Evolutionary conservation across 202 grass and related monocot species (phyloP).

Genomic region (Setaria italica): DNA sequence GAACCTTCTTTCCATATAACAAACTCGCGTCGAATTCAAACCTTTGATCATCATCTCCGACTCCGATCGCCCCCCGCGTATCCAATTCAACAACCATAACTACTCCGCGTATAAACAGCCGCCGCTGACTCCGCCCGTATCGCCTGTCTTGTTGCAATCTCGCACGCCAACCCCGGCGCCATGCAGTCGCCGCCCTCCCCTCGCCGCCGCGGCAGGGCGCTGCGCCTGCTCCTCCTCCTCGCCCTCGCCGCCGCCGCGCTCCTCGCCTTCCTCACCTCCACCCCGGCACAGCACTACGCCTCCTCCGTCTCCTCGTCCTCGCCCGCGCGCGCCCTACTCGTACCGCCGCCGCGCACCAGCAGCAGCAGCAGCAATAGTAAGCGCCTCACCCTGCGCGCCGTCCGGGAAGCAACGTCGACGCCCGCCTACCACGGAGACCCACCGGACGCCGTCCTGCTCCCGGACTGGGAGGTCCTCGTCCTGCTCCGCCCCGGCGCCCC

Average conservation of each 20-base stretch:
- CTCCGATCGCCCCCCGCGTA: no score
- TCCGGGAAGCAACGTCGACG: not conserved
- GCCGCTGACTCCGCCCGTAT: no score
- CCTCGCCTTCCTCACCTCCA: conserved; percentile 10
- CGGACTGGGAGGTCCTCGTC: conserved; percentile 73
- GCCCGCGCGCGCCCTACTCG: conserved; percentile 21
- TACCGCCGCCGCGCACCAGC: not conserved
- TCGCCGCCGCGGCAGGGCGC: conserved; percentile 29
- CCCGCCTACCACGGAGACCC: no score
- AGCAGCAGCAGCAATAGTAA: no score
- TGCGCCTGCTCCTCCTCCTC: conserved; percentile 19
- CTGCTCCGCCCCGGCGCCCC: conserved; percentile 40
- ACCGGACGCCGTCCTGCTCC: conserved; percentile 56
- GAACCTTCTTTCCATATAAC: no score
- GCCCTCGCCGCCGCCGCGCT: conserved; percentile 13
- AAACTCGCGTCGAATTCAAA: no score
- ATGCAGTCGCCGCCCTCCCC: conserved; percentile 36
- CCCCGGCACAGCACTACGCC: not conserved
- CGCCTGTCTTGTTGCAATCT: no score
- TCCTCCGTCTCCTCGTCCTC: not conserved
- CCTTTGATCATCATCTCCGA: no score
- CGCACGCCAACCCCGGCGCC: not conserved
- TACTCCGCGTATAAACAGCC: no score
- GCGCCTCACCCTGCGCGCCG: not conserved
- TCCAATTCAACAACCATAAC: no score